phyloP scores from a whole-genome alignment of 192 early-diverging fungal genomes.

The Physocladia obscura region DNA sequence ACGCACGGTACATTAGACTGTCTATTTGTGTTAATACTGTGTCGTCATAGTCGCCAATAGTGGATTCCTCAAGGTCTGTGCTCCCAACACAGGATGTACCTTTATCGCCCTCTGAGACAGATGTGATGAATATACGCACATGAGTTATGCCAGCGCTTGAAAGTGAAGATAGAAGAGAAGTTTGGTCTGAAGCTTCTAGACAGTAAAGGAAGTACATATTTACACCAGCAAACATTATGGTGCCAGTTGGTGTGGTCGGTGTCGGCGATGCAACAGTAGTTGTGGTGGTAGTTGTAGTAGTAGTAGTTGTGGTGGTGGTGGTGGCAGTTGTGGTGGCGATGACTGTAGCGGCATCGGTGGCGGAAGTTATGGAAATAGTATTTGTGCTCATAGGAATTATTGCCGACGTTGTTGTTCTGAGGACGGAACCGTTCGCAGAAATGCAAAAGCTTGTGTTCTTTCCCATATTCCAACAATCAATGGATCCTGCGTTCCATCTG shows the following conservation, averaged over 20 bases:
- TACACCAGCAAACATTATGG: background rate
- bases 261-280: background rate
- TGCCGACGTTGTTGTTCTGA: too few species aligned
- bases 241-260: background rate
- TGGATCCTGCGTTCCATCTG: too few species aligned
- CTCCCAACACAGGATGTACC: constrained; percentile 6
- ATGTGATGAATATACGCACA: constrained; percentile 28
- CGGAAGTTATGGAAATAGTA: too few species aligned
- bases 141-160: background rate
- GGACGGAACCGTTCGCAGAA: too few species aligned
- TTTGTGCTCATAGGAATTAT: too few species aligned
- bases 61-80: constrained; percentile 8
- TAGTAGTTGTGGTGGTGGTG: background rate
- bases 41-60: constrained; percentile 23
- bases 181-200: background rate
- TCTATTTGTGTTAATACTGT: constrained; percentile 15
- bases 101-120: constrained; percentile 17
- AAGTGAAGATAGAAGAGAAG: background rate
- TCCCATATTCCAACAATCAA: too few species aligned
- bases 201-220: constrained; percentile 28
- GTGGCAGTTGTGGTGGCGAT: too few species aligned
- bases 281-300: background rate
- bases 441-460: too few species aligned
- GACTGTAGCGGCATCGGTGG: too few species aligned
- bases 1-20: background rate